Evolutionary conservation across 192 early-diverging fungal species (phyloP).

Genomic region (Backusella luteola): DNA sequence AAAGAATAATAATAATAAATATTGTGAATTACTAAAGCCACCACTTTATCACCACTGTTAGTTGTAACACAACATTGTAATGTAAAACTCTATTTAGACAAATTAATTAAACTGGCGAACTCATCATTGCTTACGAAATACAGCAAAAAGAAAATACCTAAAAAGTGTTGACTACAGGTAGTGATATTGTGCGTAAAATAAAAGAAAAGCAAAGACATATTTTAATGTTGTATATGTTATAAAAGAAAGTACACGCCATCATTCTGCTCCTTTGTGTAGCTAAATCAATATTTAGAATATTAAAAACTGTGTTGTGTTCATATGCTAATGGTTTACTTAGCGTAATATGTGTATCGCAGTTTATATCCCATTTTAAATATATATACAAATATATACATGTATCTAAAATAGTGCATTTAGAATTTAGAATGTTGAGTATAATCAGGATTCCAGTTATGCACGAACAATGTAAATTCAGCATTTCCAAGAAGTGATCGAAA

Average conservation of each 20-base stretch:
- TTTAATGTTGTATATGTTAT: not conserved
- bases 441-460: not conserved
- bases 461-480: not conserved
- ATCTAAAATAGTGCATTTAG: not conserved
- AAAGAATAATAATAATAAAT: not conserved
- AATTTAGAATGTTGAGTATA: not conserved
- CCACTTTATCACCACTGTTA: not conserved
- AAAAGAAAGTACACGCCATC: too few species aligned
- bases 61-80: not conserved
- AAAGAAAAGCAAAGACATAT: not conserved
- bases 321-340: not conserved
- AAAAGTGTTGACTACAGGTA: not conserved
- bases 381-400: too few species aligned
- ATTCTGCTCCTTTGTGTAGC: not conserved
- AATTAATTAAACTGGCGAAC: not conserved
- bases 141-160: not conserved
- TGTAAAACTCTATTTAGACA: not conserved
- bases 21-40: not conserved
- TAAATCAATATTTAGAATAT: not conserved
- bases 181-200: not conserved
- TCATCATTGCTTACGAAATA: not conserved
- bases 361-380: not conserved
- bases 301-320: not conserved
- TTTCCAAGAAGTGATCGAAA: not conserved
- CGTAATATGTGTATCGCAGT: not conserved